A percentile compares a stretch with the other conserved stretches of the same genome.
Conservation (phyloP, 2,329 filamentous ascomycete genomes). For the Aureobasidium vineae region DNA sequence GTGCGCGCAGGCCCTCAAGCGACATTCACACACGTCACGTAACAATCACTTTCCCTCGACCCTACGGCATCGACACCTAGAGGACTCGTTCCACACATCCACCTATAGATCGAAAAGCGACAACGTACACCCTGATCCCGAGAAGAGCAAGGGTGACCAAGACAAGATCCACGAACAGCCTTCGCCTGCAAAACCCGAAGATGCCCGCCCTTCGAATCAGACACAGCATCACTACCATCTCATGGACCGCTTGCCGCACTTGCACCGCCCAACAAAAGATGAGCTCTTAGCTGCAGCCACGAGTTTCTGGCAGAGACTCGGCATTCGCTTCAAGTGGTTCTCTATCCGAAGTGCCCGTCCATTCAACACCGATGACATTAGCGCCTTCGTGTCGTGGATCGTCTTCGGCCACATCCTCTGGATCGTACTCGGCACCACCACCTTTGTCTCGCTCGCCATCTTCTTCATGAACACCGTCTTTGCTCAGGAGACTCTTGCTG, state of each 20-base stretch:
- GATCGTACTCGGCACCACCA: slow-evolving; percentile 95
- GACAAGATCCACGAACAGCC: slow-evolving; percentile 1
- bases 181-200: neutral
- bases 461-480: slow-evolving; percentile 93
- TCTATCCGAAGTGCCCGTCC: slow-evolving; percentile 91
- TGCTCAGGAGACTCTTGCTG: slow-evolving; percentile 91
- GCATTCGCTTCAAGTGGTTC: slow-evolving; percentile 95
- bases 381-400: slow-evolving; percentile 93
- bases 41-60: slow-evolving; percentile 14
- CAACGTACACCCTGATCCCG: neutral
- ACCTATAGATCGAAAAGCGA: slow-evolving; percentile 15
- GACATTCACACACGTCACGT: slow-evolving; percentile 13
- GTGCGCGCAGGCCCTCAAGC: slow-evolving; percentile 7
- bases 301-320: slow-evolving; percentile 86
- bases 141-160: neutral
- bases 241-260: slow-evolving; percentile 62
- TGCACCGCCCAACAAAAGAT: slow-evolving; percentile 84
- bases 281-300: slow-evolving; percentile 88
- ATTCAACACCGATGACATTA: slow-evolving; percentile 95
- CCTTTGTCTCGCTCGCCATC: slow-evolving; percentile 90
- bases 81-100: slow-evolving; percentile 17
- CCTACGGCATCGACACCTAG: slow-evolving; percentile 15
- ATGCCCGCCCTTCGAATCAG: neutral
- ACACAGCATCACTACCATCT: slow-evolving; percentile 38
- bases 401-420: slow-evolving; percentile 89